A percentile compares a stretch with the other conserved stretches of the same genome.
phyloP scores from a whole-genome alignment of 148 eudicot genomes.

The Diospyros kaki region DNA sequence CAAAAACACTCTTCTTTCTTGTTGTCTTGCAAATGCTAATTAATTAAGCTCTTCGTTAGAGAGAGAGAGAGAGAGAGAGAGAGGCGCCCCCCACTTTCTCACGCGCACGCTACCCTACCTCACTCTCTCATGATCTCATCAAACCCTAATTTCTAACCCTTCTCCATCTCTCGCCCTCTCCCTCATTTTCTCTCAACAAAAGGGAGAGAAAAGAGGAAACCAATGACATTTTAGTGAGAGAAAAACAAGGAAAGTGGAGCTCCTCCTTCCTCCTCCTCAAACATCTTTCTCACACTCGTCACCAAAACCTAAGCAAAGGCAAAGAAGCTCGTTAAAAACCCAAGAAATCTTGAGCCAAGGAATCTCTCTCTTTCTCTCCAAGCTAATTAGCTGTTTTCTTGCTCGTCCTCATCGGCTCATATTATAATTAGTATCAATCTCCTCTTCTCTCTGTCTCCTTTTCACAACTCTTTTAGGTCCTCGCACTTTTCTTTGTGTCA shows the following conservation, averaged over 20 bases:
- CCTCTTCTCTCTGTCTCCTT: neutral
- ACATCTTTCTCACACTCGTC: conserved; percentile 6
- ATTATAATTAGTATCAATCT: neutral
- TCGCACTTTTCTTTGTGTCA: too few species aligned
- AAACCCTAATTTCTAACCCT: conserved; percentile 8
- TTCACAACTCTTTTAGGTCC: neutral
- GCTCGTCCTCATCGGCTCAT: neutral
- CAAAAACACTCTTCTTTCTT: too few species aligned
- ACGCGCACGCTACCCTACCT: conserved; percentile 10
- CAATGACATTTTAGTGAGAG: neutral
- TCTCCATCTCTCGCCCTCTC: neutral
- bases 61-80: neutral
- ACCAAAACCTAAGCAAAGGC: neutral
- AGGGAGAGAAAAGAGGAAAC: neutral
- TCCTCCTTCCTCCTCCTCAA: neutral
- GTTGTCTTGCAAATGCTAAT: too few species aligned
- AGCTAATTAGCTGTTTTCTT: neutral
- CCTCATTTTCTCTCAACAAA: neutral
- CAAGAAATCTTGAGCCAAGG: neutral
- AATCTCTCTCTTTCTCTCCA: neutral
- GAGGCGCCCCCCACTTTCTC: conserved; percentile 16
- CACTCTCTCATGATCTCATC: neutral
- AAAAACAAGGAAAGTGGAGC: conserved; percentile 8
- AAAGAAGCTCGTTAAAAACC: neutral
- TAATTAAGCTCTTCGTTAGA: neutral